These are phyloP conservation scores for Boletus insuetus DNA, from an alignment of 768 basidiomycete genomes.

Conservation along the genomic window DNA sequence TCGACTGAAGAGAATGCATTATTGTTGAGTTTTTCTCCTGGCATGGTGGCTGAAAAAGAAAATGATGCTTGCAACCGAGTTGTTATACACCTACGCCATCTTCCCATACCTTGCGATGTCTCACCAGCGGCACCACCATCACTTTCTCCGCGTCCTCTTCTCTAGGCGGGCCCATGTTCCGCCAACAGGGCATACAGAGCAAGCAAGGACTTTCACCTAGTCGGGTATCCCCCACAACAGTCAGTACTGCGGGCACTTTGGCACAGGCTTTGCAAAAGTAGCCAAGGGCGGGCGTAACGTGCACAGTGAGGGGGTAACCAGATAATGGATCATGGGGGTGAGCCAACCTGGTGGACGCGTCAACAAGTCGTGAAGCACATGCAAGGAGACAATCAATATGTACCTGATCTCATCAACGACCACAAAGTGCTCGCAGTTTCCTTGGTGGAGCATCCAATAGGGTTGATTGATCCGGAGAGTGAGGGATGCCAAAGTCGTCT, in stretches of 20 bases:
- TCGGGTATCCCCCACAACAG: slow-evolving; percentile 68
- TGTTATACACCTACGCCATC: slow-evolving; percentile 1
- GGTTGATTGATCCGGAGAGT: slow-evolving; percentile 66
- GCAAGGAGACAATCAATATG: background rate
- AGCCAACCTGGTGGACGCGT: slow-evolving; percentile 43
- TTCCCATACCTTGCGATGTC: slow-evolving; percentile 33
- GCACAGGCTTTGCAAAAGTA: slow-evolving; percentile 67
- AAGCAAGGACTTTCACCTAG: slow-evolving; percentile 77
- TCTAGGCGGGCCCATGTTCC: slow-evolving; percentile 55
- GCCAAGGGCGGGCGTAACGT: slow-evolving; percentile 58
- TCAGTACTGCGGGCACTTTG: slow-evolving; percentile 66
- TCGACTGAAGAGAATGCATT: too few relatives aligned
- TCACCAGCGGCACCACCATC: slow-evolving; percentile 52
- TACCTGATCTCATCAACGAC: slow-evolving; percentile 74
- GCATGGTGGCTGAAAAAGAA: too few relatives aligned
- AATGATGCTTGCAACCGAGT: too few relatives aligned
- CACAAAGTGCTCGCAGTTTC: slow-evolving; percentile 80
- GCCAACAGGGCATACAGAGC: slow-evolving; percentile 74
- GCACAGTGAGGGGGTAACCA: slow-evolving; percentile 67
- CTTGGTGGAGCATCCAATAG: slow-evolving; percentile 79
- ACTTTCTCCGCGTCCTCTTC: slow-evolving; percentile 39
- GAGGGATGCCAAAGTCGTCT: slow-evolving; percentile 53
- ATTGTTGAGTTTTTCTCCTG: too few relatives aligned
- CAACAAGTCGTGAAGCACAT: slow-evolving; percentile 1
- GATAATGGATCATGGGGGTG: slow-evolving; percentile 53